These are phyloP conservation scores for Mycena leptocephala DNA, from an alignment of 768 basidiomycete species.

Conservation along the genomic window DNA sequence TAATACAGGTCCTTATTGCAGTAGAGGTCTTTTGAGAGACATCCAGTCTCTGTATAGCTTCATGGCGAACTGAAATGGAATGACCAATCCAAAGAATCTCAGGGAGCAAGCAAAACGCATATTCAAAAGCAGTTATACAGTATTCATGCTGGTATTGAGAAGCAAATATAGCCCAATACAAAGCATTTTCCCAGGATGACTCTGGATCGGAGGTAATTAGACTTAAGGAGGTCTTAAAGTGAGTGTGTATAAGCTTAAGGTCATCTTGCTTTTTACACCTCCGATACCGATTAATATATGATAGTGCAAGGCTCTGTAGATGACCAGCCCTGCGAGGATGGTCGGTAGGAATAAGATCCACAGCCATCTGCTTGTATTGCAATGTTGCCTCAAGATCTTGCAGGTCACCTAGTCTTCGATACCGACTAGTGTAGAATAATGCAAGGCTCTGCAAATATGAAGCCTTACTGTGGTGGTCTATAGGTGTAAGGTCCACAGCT, in stretches of 20 bases:
- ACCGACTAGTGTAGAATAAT: neutral
- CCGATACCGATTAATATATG: neutral
- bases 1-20: neutral
- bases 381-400: neutral
- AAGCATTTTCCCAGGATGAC: neutral
- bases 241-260: neutral
- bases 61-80: too few relatives aligned
- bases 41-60: neutral
- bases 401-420: too few relatives aligned
- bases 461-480: neutral
- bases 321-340: neutral
- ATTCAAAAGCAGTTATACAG: too few relatives aligned
- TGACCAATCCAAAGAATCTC: too few relatives aligned
- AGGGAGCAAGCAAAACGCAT: too few relatives aligned
- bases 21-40: neutral
- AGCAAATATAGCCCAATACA: neutral
- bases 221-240: neutral
- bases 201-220: neutral
- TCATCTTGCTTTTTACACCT: neutral
- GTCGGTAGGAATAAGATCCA: neutral
- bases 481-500: too few relatives aligned
- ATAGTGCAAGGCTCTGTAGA: neutral
- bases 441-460: neutral
- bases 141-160: neutral
- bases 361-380: neutral